Base-by-base conservation (phyloP, 2,329 filamentous ascomycete species). In the Arachnopeziza araneosa region DNA sequence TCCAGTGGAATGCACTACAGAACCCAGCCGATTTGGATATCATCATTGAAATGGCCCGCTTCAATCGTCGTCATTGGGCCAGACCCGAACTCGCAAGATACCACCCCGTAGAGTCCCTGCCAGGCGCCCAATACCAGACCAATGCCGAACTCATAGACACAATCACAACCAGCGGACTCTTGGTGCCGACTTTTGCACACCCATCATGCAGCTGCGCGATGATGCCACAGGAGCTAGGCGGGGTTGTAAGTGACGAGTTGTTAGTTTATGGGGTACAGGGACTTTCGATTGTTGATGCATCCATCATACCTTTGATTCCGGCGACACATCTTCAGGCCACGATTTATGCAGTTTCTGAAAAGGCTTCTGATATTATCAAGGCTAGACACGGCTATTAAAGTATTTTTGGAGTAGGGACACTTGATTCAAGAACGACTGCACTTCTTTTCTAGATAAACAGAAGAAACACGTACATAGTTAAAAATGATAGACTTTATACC, bases 231-330 rank as follows among this genome's bases (percentile, higher is more conserved):
- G 58, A 66, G 17, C 44, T 61, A 49, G 68, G 69, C 23, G 68
- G 68, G 1, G 68, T 70, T 7, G 69, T 70, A 12, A 65, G 69
- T 60, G 54, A 60, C 19, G 57, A 59, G 53, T 64, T 70, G 22
- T 56, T 61, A 19, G 69, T 70, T 7, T 69, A 70, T 52, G 67
- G 69, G 14, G 67, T 64, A 1, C 60, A 62, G 49, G 67, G 65
- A n/a, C 59, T 70, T 22, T 58, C 67, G 50, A 61, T 70, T 36
- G 65, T 68, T n/a, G 68, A 70, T 67, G 66, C 65, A 10, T 60
- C 66, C 1, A 67, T 69, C 24, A 62, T 70, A 17, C 68, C 67
- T 24, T 56, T 67, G 6, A 57, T 68, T 10, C 64, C 63, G 9
- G 66, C 66, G 1, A 57, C 64, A n/a, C 66, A 70, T 56, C 52